Evolutionary conservation across 2,329 filamentous ascomycete genomes (phyloP).

Genomic region (Aspergillus calidoustus): DNA sequence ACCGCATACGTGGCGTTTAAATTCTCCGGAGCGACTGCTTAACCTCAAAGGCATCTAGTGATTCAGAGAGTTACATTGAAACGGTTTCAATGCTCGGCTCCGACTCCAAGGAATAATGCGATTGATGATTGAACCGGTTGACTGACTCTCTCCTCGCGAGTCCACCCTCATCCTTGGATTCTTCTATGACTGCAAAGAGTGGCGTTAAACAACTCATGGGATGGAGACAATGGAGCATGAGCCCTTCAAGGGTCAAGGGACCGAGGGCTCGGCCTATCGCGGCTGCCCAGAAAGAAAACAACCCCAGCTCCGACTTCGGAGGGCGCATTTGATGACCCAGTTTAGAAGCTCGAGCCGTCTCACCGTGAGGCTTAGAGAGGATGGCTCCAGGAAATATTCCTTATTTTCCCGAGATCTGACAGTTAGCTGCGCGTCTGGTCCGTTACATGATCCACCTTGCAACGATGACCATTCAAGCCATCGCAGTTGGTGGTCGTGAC

Average conservation of each 20-base stretch:
- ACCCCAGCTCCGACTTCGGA: conserved; percentile 16
- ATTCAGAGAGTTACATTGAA: conserved; percentile 14
- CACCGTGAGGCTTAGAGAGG: conserved; percentile 5
- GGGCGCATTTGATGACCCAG: not conserved
- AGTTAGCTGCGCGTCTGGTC: conserved; percentile 14
- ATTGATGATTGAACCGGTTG: not conserved
- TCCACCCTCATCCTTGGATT: not conserved
- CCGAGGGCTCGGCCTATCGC: conserved; percentile 1
- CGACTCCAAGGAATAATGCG: not conserved
- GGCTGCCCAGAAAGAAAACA: conserved; percentile 1
- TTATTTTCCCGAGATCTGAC: conserved; percentile 15
- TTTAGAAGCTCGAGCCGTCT: not conserved
- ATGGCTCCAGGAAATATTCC: conserved; percentile 9
- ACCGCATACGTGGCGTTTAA: not conserved
- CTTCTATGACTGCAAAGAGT: too few species aligned
- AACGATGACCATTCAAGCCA: conserved; percentile 8
- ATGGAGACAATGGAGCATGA: not conserved
- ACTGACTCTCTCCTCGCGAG: not conserved
- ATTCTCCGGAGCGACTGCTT: conserved; percentile 6
- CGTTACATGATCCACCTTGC: conserved; percentile 11
- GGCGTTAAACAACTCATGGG: not conserved
- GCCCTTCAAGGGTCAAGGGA: not conserved
- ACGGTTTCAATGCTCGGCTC: not conserved
- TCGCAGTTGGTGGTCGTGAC: conserved; percentile 7
- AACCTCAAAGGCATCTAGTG: not conserved